Conservation (phyloP, 495 filamentous ascomycete species). For the Cladorrhinum samala region DNA sequence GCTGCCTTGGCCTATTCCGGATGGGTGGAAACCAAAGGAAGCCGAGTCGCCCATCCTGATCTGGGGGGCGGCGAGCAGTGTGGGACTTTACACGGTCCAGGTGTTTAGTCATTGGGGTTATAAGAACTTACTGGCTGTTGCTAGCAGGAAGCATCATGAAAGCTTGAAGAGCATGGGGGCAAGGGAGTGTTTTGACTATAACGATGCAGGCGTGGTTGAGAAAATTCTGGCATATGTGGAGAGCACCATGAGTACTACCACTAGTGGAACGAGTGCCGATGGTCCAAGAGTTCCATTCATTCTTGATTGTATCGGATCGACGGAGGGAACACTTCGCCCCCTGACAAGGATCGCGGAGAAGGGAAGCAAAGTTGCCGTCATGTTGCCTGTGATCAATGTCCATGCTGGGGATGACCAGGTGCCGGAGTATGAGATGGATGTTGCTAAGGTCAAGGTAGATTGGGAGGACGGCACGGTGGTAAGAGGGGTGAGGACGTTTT, state of each 20-base stretch:
- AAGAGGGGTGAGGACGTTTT: conserved; percentile 43
- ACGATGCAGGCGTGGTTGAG: conserved; percentile 27
- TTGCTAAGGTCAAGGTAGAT: conserved; percentile 13
- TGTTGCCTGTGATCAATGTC: conserved; percentile 47
- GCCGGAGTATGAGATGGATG: conserved; percentile 44
- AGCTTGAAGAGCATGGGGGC: conserved; percentile 38
- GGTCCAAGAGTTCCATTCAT: conserved; percentile 33
- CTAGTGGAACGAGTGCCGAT: neutral
- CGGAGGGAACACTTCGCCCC: conserved; percentile 33
- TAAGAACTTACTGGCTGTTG: conserved; percentile 40
- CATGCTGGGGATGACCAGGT: conserved; percentile 29
- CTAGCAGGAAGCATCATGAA: conserved; percentile 38
- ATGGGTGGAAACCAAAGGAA: conserved; percentile 22
- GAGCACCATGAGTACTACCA: too few species aligned
- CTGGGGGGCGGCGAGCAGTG: conserved; percentile 49
- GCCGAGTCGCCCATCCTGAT: conserved; percentile 37
- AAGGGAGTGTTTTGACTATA: conserved; percentile 43
- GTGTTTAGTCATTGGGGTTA: conserved; percentile 47
- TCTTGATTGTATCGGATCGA: conserved; percentile 50
- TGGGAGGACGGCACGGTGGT: conserved; percentile 46
- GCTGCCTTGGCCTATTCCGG: conserved; percentile 43
- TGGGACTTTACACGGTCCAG: conserved; percentile 45
- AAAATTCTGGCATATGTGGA: conserved; percentile 24
- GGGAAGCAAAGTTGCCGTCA: conserved; percentile 43
- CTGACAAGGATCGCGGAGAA: conserved; percentile 38